Evolutionary conservation across 768 basidiomycete species (phyloP).

Genomic region (Tricholoma hemisulphureum): DNA sequence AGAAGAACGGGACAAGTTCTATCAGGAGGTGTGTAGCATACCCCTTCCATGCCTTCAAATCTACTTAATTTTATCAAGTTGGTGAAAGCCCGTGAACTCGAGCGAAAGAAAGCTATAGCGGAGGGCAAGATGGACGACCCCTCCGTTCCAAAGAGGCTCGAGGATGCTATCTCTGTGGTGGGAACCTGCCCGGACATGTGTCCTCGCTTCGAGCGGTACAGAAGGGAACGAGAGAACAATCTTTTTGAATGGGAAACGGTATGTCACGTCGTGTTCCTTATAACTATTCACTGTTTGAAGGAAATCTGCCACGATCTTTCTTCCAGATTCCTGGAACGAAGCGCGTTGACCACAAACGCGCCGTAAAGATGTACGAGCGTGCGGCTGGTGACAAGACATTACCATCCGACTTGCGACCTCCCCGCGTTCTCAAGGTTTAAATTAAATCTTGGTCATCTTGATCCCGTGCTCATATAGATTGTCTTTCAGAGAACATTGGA

Average conservation of each 20-base stretch:
- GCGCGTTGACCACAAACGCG: constrained; percentile 78
- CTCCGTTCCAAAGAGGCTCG: constrained; percentile 69
- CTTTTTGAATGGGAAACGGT: constrained; percentile 86
- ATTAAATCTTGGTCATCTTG: constrained; percentile 1
- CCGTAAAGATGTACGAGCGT: constrained; percentile 94
- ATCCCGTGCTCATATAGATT: constrained; percentile 5
- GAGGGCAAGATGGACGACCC: constrained; percentile 91
- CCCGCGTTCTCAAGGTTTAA: constrained; percentile 73
- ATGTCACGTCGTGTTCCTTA: constrained; percentile 40
- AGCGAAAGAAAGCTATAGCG: constrained; percentile 71
- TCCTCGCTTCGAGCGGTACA: constrained; percentile 88
- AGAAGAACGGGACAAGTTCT: constrained; percentile 69
- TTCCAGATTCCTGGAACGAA: constrained; percentile 76
- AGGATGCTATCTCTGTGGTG: constrained; percentile 89
- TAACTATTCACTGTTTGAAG: constrained; percentile 13
- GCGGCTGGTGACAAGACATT: constrained; percentile 90
- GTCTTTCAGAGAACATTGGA: constrained; percentile 71
- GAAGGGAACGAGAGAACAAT: constrained; percentile 86
- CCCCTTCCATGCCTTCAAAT: constrained; percentile 12
- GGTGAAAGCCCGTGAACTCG: constrained; percentile 69
- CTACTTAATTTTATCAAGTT: constrained; percentile 43
- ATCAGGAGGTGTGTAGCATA: constrained; percentile 58
- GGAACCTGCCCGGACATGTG: constrained; percentile 96
- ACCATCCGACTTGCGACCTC: constrained; percentile 91
- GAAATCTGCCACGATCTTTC: constrained; percentile 41